phyloP scores from a whole-genome alignment of 1,139 yeast genomes.

The Geotrichum bryndzae region DNA sequence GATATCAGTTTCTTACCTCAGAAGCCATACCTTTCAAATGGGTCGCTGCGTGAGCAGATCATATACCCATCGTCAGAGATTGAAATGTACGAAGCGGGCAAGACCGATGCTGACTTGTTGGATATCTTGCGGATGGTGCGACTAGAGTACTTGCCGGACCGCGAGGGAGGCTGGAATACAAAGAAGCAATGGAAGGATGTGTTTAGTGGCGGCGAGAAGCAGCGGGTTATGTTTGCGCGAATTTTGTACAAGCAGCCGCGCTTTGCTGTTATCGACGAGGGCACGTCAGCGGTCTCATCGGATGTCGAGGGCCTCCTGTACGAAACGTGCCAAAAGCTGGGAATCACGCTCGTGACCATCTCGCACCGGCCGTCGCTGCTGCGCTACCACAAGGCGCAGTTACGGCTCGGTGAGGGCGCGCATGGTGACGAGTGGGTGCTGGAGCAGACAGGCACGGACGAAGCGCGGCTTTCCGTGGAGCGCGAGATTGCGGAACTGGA shows the following conservation, averaged over 20 bases:
- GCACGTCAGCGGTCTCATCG: conserved; percentile 86
- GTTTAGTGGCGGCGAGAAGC: conserved; percentile 92
- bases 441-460: conserved; percentile 28
- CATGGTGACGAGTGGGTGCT: conserved; percentile 46
- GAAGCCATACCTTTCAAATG: conserved; percentile 69
- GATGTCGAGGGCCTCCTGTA: conserved; percentile 89
- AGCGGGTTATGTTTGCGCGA: conserved; percentile 84
- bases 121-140: conserved; percentile 69
- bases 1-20: conserved; percentile 78
- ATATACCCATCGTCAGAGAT: conserved; percentile 77
- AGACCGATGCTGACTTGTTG: conserved; percentile 62
- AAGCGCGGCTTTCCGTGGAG: conserved; percentile 33
- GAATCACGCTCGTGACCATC: conserved; percentile 75
- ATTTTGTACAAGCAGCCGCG: conserved; percentile 74
- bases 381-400: conserved; percentile 69
- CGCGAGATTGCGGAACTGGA: conserved; percentile 34
- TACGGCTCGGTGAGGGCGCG: conserved; percentile 58
- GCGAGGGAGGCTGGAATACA: conserved; percentile 58
- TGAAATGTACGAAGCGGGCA: conserved; percentile 69
- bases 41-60: conserved; percentile 80
- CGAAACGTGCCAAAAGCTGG: conserved; percentile 62
- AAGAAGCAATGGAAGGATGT: conserved; percentile 84
- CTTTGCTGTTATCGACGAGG: conserved; percentile 84
- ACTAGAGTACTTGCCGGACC: conserved; percentile 64
- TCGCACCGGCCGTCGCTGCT: conserved; percentile 81